Base-by-base conservation (phyloP, 2,329 filamentous ascomycete species). In the Pseudodiploospora longispora region DNA sequence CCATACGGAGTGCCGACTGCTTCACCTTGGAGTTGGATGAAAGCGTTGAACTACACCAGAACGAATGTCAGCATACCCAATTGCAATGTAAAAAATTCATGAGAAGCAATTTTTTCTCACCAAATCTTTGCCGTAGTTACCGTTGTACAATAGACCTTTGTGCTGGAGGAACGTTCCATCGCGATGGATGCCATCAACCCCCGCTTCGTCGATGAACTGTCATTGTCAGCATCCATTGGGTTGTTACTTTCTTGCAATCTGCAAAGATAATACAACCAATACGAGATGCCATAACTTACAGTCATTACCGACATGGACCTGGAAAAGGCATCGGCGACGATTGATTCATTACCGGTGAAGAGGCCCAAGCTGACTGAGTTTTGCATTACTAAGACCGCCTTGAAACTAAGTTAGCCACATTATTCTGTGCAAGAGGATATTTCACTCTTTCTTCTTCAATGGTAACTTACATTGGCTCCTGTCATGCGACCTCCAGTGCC, bases 121-220 rank as follows among this genome's bases (percentile, higher is more conserved):
- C 42, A 54, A 34, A 30, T 55, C 53, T 31, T 55, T 55, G 10
- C 52, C 53, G 30, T 55, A 55, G 42, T 55, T 55, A 29, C 53
- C 53, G 33, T 54, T 55, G 38, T 55, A 55, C 30, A 55, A 30
- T 27, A 55, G 40, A 10, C 53, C 53, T 3, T 43, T n/a, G 9
- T 55, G 53, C 38, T 55, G 53, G 2, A 55, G 44, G 30, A 55
- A 55, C 7, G 52, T 47, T 29, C 53, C 53, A 27, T 55, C 53
- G 4, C 51, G 46, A 10, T 55, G 53, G n/a, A 54, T 55, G 3
- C 53, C 53, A 32, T 55, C 53, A 30, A 44, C 38, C 27, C 36
- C 42, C 6, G 49, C 31, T 10, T 10, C 27, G 33, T 55, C 52
- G 4, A 44, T 30, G 36, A 50, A 55, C 52, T 55, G 12, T 19